A percentile compares a stretch with the other conserved stretches of the same genome.
phyloP scores from a whole-genome alignment of 2,329 filamentous ascomycete species.

The Lachnellula cervina region DNA sequence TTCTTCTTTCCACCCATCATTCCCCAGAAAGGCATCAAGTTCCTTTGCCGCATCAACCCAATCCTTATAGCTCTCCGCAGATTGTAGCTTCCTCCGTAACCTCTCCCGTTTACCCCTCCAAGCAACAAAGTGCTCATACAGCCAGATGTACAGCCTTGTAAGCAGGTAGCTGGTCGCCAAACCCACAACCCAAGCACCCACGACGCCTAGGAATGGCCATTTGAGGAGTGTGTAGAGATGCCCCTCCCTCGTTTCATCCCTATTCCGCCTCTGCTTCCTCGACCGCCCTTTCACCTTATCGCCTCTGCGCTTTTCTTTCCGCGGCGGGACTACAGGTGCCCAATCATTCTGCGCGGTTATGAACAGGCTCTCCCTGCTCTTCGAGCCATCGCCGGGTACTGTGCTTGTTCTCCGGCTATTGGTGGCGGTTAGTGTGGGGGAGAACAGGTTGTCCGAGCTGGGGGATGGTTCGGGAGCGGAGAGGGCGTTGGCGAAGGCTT shows the following conservation, averaged over 20 bases:
- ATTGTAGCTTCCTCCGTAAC: slow-evolving; percentile 66
- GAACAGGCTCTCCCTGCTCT: slow-evolving; percentile 41
- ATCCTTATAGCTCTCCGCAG: slow-evolving; percentile 69
- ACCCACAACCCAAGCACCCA: slow-evolving; percentile 73
- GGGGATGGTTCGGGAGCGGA: slow-evolving; percentile 73
- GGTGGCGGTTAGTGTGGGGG: background rate
- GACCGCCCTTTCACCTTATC: slow-evolving; percentile 35
- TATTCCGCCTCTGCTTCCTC: slow-evolving; percentile 44
- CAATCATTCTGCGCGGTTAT: slow-evolving; percentile 94
- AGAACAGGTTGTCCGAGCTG: slow-evolving; percentile 47
- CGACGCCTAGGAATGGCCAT: slow-evolving; percentile 81
- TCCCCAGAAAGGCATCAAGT: slow-evolving; percentile 76
- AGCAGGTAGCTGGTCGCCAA: slow-evolving; percentile 70
- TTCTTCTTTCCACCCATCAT: slow-evolving; percentile 72
- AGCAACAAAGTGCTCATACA: slow-evolving; percentile 86
- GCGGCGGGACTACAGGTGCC: slow-evolving; percentile 66
- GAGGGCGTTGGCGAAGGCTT: slow-evolving; percentile 75
- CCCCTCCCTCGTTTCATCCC: slow-evolving; percentile 91
- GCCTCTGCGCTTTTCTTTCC: slow-evolving; percentile 18
- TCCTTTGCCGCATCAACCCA: slow-evolving; percentile 78
- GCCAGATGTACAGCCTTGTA: slow-evolving; percentile 82
- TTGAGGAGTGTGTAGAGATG: slow-evolving; percentile 85
- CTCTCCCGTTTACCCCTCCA: slow-evolving; percentile 78
- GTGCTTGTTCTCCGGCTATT: background rate
- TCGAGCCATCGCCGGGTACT: slow-evolving; percentile 4